A percentile compares a stretch with the other conserved stretches of the same genome.
Conservation (phyloP, 148 eudicot species). For the Amaranthus cruentus region DNA sequence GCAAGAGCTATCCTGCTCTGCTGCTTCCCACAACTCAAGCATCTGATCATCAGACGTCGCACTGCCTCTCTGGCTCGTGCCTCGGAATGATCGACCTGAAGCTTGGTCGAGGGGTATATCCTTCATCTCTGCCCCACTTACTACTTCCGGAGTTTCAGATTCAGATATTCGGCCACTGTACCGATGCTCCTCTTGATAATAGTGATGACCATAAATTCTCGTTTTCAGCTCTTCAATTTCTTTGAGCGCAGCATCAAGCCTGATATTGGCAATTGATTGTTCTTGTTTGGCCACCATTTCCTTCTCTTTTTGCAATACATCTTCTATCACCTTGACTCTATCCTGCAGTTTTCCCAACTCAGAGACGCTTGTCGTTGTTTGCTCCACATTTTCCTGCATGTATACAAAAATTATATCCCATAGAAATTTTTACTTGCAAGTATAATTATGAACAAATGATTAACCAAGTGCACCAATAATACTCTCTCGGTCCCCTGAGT, state of each 20-base stretch:
- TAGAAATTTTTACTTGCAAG: not conserved
- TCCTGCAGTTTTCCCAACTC: constrained; percentile 58
- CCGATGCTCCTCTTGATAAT: constrained; percentile 21
- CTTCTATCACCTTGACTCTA: constrained; percentile 59
- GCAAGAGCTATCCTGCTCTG: constrained; percentile 30
- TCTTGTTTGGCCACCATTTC: constrained; percentile 30
- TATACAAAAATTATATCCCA: not conserved
- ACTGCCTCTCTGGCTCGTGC: constrained; percentile 40
- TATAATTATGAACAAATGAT: no score
- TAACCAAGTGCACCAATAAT: no score
- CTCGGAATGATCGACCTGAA: constrained; percentile 39
- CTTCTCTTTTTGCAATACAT: constrained; percentile 41
- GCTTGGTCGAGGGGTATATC: constrained; percentile 86
- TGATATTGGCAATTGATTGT: constrained; percentile 24
- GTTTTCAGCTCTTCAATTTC: constrained; percentile 47
- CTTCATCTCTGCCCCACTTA: constrained; percentile 52
- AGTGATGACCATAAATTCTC: constrained; percentile 23
- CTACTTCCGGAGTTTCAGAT: constrained; percentile 39
- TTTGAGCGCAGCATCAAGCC: constrained; percentile 37
- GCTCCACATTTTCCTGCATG: constrained; percentile 18
- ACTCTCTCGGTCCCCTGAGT: no score
- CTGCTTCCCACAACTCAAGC: constrained; percentile 84
- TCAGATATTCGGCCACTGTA: constrained; percentile 27
- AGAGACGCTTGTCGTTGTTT: constrained; percentile 26
- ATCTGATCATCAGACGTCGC: constrained; percentile 54